phyloP scores from a whole-genome alignment of 2,329 filamentous ascomycete genomes.

The Karstenula rhodostoma region DNA sequence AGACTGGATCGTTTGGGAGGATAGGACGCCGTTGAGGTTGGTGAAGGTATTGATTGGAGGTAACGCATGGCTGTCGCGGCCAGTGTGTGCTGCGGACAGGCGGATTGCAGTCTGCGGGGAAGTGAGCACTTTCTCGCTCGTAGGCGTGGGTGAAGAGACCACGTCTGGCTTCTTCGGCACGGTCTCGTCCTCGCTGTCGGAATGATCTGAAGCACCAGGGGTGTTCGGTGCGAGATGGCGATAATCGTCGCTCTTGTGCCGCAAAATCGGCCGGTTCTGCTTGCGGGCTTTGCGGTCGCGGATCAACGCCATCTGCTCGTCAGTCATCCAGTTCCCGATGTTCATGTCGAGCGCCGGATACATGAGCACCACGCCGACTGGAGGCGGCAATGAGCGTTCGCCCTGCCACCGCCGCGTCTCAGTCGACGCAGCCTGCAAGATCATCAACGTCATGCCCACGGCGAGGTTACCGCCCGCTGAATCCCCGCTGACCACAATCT shows the following conservation, averaged over 20 bases:
- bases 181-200: constrained; percentile 59
- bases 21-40: constrained; percentile 25
- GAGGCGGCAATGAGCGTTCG: constrained; percentile 71
- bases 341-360: constrained; percentile 97
- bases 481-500: constrained; percentile 78
- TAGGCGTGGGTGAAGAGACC: constrained; percentile 21
- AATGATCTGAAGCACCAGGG: constrained; percentile 80
- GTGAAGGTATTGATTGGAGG: constrained; percentile 27
- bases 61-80: constrained; percentile 33
- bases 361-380: constrained; percentile 82
- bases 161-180: constrained; percentile 22
- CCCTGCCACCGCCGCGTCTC: constrained; percentile 64
- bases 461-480: constrained; percentile 85
- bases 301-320: constrained; percentile 95
- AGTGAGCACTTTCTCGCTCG: constrained; percentile 37
- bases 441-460: constrained; percentile 84
- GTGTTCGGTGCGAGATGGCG: constrained; percentile 81
- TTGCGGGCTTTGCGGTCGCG: constrained; percentile 80
- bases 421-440: constrained; percentile 75
- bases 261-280: constrained; percentile 79
- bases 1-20: constrained; percentile 22
- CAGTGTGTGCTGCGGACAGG: constrained; percentile 50
- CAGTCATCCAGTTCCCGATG: constrained; percentile 98
- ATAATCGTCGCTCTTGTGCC: constrained; percentile 89
- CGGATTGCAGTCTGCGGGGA: constrained; percentile 48